A percentile compares a stretch with the other conserved stretches of the same genome.
Evolutionary conservation across 1,284 basidiomycete genomes (phyloP).

Genomic region (Cutaneotrichosporon sp.): DNA sequence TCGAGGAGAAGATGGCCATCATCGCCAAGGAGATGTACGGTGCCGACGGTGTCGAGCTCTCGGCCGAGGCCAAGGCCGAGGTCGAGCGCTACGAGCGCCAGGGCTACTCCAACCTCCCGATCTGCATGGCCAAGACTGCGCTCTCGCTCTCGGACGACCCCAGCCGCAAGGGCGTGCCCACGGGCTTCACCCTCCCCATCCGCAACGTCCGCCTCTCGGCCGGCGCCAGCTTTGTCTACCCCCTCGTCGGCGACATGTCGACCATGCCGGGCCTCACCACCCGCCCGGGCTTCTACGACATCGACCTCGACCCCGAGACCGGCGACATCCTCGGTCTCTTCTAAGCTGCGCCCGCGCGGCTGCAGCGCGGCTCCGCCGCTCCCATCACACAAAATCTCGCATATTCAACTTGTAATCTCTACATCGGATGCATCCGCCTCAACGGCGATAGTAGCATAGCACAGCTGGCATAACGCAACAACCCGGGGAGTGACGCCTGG

Average conservation of each 20-base stretch:
- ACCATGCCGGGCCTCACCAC: conserved; percentile 98
- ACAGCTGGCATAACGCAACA: no score
- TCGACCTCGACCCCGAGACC: conserved; percentile 53
- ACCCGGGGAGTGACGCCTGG: no score
- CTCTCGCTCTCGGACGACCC: conserved; percentile 95
- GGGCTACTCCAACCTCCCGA: conserved; percentile 57
- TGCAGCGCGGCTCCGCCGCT: background rate
- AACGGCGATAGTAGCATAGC: conserved; percentile 7
- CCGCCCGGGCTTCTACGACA: conserved; percentile 70
- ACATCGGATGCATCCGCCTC: conserved; percentile 11
- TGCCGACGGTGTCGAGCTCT: conserved; percentile 82
- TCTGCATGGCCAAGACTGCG: conserved; percentile 99
- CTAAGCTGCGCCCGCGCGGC: conserved; percentile 36
- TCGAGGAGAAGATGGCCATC: conserved; percentile 82
- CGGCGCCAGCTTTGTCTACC: conserved; percentile 95
- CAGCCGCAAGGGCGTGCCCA: conserved; percentile 84
- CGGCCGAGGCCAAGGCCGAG: conserved; percentile 79
- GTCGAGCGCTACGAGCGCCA: conserved; percentile 90
- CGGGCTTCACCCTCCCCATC: conserved; percentile 91
- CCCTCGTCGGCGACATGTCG: conserved; percentile 91
- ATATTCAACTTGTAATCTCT: conserved; percentile 7
- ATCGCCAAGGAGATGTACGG: conserved; percentile 91
- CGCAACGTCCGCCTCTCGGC: conserved; percentile 84
- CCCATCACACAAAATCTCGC: background rate
- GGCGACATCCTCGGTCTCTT: conserved; percentile 54